Base-by-base conservation (phyloP, 331 rosid species). In the Rosa hybrid region DNA sequence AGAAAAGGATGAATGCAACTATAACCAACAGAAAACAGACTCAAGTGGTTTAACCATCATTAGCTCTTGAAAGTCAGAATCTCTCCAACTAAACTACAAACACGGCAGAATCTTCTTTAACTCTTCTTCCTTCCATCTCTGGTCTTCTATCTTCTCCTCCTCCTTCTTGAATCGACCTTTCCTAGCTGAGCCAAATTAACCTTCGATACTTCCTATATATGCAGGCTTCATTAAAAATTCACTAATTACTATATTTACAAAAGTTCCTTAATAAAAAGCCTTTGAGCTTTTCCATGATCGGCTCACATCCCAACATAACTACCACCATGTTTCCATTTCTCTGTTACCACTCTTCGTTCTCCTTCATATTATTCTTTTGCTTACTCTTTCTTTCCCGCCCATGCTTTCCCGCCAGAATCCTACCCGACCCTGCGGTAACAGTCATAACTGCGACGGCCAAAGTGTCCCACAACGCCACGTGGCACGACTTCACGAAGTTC, bases 401-500 rank as follows among this genome's bases (percentile, higher is more conserved):
- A 38, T 90, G 90, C 85, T 82, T 86, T 88, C 83, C 97, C 87
- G 90, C 97, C 85, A 89, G 86, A 82, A 87, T 77, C 75, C 23
- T 82, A 49, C 86, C 90, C 4, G 89, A 75, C 69, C 49, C 49
- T 4, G 23, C 83, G 16, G 84, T 81, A 83, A 86, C 94, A 1
- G 88, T 87, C 53, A 38, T 86, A 87, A 77, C 88, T 34, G 12
- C 83, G 25, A 30, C 51, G 57, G n/a, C 17, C 49, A 41, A 46
- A 18, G 78, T 72, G 51, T 70, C 67, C 25, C 91, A 77, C 85
- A 84, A 84, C 84, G 85, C 90, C 89, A 84, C 87, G 76, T 92
- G 97, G 98, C 93, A 86, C 48, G 84, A 80, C 25, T 92, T 95
- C 84, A 74, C 87, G 0, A 87, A 74, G 60, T 91, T 95, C 78